Evolutionary conservation across 352 stramenopile species (phyloP), one percentile per base, ranked within the genome.

Genomic region (Phytophthora agathidicida): DNA sequence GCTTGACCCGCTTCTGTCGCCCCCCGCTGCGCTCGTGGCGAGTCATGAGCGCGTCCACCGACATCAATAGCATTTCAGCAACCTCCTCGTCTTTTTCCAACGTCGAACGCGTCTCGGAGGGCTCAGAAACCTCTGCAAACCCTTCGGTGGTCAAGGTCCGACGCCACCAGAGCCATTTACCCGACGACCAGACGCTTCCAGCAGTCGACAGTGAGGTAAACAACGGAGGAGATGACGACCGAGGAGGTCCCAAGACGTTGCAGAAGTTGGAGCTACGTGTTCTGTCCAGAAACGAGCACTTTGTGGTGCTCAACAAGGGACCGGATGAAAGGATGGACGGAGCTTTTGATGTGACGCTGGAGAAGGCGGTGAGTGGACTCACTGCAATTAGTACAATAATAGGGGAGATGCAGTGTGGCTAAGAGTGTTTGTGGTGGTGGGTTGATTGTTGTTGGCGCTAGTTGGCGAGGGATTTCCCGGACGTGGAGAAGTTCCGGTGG

Each of bases 301-400:
- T 86, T 54, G 58, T 92, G 41, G 82, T 94, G 51, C 68, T 94
- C 26, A 91, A 94, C 67, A 94, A 94, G 53, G 75, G 83, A 5
- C 63, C 77, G 7, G 88, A 96, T 65, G 78, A 95, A 24, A 80
- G 90, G 6, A 78, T 97, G 52, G 83, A 96, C 49, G 90, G 90
- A 19, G 71, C 78, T 10, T 97, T 97, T 66, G 74, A 95, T 55
- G 85, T 91, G 31, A 96, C 88, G 17, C 77, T 97, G 33, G 88
- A 96, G 59, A 97, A 96, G 58, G 85, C 85, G 52, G 83, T 92
- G 38, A 60, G 53, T 53, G 5, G 13, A 60, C 68, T 16, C 20
- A 10, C 8, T 45, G 17, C 11, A 24, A 7, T 17, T 35, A 27
- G 13, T 50, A 14, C 5, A 28, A 38, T 37, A 28, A n/a, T 14